These are phyloP conservation scores for Suaeda aralocaspica DNA, from an alignment of 148 eudicot species.

Conservation along the genomic window DNA sequence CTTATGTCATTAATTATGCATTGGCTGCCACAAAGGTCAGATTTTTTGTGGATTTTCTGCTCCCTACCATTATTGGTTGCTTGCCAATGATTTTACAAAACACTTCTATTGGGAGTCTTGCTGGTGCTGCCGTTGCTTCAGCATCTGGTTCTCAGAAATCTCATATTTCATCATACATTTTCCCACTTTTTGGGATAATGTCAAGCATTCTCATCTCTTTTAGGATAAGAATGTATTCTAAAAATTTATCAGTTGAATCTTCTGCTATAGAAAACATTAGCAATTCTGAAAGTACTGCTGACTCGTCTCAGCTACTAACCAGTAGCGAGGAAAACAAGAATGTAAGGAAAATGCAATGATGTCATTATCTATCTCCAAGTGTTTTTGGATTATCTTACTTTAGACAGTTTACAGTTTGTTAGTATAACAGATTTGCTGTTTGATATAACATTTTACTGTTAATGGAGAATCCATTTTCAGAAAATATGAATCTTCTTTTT, in stretches of 20 bases:
- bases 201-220: conserved; percentile 73
- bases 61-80: conserved; percentile 78
- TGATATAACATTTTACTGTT: not conserved
- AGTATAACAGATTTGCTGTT: not conserved
- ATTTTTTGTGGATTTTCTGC: conserved; percentile 65
- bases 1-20: conserved; percentile 80
- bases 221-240: conserved; percentile 60
- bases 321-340: conserved; percentile 19
- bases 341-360: conserved; percentile 28
- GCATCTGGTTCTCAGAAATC: conserved; percentile 64
- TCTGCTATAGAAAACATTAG: conserved; percentile 18
- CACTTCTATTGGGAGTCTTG: conserved; percentile 91
- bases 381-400: conserved; percentile 2
- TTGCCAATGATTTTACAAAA: conserved; percentile 92
- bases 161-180: conserved; percentile 63
- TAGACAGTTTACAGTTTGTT: conserved; percentile 8
- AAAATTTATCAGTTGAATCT: conserved; percentile 37
- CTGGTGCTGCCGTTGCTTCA: conserved; percentile 78
- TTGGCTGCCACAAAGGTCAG: conserved; percentile 72
- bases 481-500: not conserved
- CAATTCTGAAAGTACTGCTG: conserved; percentile 12
- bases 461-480: not conserved
- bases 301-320: conserved; percentile 25
- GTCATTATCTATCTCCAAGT: not conserved
- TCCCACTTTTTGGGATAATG: conserved; percentile 69